Conservation (phyloP, 163 green algal species). For the Volvox carteri region DNA sequence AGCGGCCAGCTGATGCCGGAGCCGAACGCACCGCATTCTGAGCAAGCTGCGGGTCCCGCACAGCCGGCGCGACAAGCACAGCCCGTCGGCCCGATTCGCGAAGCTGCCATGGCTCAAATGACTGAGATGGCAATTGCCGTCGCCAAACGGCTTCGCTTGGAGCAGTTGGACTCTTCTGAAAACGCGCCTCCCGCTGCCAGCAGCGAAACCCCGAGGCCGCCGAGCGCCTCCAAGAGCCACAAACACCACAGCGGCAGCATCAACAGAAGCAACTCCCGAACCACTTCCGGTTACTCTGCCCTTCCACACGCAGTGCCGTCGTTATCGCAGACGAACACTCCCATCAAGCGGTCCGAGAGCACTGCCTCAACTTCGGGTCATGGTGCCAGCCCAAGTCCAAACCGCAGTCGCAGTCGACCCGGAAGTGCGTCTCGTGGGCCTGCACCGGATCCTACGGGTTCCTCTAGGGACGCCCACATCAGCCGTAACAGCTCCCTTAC, state of each 20-base stretch:
- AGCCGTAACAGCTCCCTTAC: background rate
- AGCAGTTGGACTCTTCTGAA: background rate
- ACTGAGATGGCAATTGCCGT: background rate
- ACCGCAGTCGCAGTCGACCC: background rate
- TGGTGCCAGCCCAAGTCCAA: background rate
- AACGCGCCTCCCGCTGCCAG: background rate
- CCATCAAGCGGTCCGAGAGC: background rate
- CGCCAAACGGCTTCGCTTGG: background rate
- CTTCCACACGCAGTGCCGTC: background rate
- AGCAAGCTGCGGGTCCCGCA: background rate
- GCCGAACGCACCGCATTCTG: background rate
- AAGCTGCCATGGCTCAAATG: background rate
- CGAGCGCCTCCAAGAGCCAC: background rate
- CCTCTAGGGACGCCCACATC: background rate
- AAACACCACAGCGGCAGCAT: background rate
- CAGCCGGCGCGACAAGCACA: no score
- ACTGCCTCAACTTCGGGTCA: background rate
- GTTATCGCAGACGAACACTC: background rate
- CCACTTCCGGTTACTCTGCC: background rate
- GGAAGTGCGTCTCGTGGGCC: background rate
- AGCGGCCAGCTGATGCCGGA: background rate
- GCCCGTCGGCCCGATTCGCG: background rate
- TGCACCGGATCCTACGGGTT: background rate
- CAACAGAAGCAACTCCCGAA: background rate
- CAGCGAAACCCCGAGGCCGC: background rate